Evolutionary conservation across 768 basidiomycete genomes (phyloP).

Genomic region (Lyophyllum atratum): DNA sequence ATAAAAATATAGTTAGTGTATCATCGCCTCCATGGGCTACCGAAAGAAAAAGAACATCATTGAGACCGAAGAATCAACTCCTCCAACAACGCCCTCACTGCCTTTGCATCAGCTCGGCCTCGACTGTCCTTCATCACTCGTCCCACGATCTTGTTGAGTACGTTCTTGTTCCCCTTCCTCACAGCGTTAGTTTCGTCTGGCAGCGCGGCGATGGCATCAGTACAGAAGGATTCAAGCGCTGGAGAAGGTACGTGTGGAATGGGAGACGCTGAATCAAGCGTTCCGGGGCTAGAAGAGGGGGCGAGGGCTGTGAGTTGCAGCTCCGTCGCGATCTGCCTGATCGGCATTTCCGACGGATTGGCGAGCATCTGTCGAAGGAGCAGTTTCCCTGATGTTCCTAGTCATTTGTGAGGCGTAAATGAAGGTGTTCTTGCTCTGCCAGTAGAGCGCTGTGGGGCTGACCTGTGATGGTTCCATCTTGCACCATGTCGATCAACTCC

Average conservation of each 20-base stretch:
- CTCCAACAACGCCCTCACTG: constrained; percentile 51
- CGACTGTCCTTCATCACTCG: constrained; percentile 81
- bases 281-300: constrained; percentile 10
- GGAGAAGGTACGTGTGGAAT: constrained; percentile 20
- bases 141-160: constrained; percentile 81
- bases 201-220: constrained; percentile 60
- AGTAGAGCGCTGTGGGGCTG: constrained; percentile 9
- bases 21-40: neutral
- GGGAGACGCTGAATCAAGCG: constrained; percentile 11
- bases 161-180: constrained; percentile 70
- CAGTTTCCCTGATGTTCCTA: constrained; percentile 78
- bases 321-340: constrained; percentile 46
- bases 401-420: constrained; percentile 1
- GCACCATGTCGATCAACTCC: constrained; percentile 76
- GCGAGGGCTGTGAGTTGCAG: constrained; percentile 48
- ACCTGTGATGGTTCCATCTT: constrained; percentile 71
- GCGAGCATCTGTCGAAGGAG: constrained; percentile 74
- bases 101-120: constrained; percentile 77
- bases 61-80: constrained; percentile 42
- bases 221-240: constrained; percentile 57
- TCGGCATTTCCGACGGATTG: constrained; percentile 36
- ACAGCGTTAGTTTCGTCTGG: constrained; percentile 70
- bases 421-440: neutral
- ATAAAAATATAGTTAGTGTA: neutral
- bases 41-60: neutral